Conservation (phyloP, 441 rosid species). For the Melastoma candidum region DNA sequence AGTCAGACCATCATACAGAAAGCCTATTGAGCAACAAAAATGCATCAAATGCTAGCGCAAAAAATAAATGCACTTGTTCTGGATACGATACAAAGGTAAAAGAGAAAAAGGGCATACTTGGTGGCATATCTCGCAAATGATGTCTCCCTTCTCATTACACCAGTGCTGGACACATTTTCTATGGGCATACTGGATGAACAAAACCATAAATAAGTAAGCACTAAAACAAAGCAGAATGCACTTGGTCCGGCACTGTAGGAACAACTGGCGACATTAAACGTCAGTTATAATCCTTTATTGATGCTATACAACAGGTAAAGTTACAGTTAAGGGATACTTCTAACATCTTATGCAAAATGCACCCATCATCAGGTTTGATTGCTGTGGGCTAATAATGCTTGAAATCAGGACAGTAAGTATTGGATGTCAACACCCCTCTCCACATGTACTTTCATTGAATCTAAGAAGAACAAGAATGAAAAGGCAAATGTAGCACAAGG, state of each 20-base stretch:
- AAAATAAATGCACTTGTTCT: background rate
- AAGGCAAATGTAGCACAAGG: background rate
- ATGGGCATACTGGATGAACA: constrained; percentile 50
- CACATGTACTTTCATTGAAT: background rate
- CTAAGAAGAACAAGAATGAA: background rate
- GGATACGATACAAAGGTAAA: background rate
- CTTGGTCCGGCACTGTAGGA: background rate
- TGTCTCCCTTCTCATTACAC: constrained; percentile 93
- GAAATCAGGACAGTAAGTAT: too few species aligned
- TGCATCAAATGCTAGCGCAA: background rate
- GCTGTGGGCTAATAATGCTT: too few species aligned
- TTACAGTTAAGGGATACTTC: too few species aligned
- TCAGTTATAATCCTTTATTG: too few species aligned
- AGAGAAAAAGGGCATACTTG: constrained; percentile 35
- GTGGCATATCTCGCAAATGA: constrained; percentile 86
- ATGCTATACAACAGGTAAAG: too few species aligned
- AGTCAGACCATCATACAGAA: too few species aligned
- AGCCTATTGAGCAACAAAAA: too few species aligned
- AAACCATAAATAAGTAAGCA: constrained; percentile 12
- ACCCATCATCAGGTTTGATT: too few species aligned
- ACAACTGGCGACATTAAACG: background rate
- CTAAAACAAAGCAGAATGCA: constrained; percentile 1
- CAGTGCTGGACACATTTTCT: constrained; percentile 93
- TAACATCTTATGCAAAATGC: too few species aligned
- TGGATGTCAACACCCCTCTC: too few species aligned